Evolutionary conservation across 768 basidiomycete genomes (phyloP), one percentile per base, ranked within the genome.

Genomic region (Pleurotus ostreatus): DNA sequence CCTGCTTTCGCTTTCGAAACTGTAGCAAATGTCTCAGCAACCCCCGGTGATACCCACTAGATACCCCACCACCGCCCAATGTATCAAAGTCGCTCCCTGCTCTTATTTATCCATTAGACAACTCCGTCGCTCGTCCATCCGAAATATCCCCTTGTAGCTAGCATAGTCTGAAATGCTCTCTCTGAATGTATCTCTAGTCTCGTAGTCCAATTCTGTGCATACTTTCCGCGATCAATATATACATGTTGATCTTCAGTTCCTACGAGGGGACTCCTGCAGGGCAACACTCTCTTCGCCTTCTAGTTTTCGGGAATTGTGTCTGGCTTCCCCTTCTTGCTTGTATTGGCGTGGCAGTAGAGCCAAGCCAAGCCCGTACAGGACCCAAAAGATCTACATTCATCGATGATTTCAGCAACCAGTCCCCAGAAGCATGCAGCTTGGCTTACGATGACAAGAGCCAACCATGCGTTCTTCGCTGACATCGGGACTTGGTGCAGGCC

Each of bases 341-440:
- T 69, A 72, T 63, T 82, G 80, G 23, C 70, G 71, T n/a, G 78
- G 79, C 37, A 82, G 61, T 7, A 80, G 62, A 1, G 65, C 66
- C 61, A 79, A 57, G 3, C 78, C 80, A 16, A 70, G 55, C 47
- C 64, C 64, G 59, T 79, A 82, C 5, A 80, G 63, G 2, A 68
- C 70, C 74, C 78, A 80, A 61, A 81, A 78, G 15, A 78, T 60
- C 79, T 81, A 62, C 39, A 44, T 38, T 49, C 5, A 38, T 39
- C 57, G 16, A 34, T 34, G 30, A 34, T 52, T 43, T 26, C 39
- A 46, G 40, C 44, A 45, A 45, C 41, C 48, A 53, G 16, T 49
- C 46, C 23, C 18, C 18, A 41, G 51, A 45, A 49, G 46, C 13
- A 26, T 20, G 43, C 7, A 55, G 23, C 57, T 23, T 9, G 11